Evolutionary conservation across 1,284 basidiomycete species (phyloP).

Genomic region (Ustilago vetiveriae): DNA sequence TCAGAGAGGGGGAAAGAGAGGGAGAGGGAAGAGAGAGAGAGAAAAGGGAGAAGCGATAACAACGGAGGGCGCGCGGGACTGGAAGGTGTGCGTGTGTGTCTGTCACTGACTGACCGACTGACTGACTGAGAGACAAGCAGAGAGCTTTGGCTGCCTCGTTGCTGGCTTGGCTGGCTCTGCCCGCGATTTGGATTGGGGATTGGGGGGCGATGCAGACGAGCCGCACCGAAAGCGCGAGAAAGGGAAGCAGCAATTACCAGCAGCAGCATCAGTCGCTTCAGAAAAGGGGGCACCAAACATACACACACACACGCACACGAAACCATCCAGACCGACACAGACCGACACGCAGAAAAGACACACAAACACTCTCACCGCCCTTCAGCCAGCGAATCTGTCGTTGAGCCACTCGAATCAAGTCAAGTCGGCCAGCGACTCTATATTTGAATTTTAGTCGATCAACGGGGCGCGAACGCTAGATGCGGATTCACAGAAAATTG

Average conservation of each 20-base stretch:
- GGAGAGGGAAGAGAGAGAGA: conserved; percentile 2
- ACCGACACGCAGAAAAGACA: too few species aligned
- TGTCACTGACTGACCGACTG: conserved; percentile 1
- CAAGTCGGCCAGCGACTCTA: neutral
- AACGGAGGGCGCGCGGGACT: neutral
- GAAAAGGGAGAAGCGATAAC: neutral
- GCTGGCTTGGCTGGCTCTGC: neutral
- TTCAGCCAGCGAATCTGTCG: neutral
- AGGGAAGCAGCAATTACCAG: neutral
- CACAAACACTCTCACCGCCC: neutral
- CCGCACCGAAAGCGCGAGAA: conserved; percentile 7
- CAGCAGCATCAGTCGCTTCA: too few species aligned
- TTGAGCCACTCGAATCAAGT: neutral
- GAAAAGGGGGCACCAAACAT: neutral
- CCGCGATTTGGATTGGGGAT: neutral
- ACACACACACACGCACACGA: conserved; percentile 3
- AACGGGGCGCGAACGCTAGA: conserved; percentile 1
- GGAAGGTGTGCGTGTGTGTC: neutral
- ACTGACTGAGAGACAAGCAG: too few species aligned
- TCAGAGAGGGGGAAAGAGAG: conserved; percentile 10
- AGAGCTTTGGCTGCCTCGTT: too few species aligned
- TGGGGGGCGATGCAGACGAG: neutral
- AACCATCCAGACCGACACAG: too few species aligned
- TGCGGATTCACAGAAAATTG: too few species aligned
- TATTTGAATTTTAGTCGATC: neutral